These are phyloP conservation scores for Trypanosomatidae sp. DNA, from an alignment of 208 protist species.

Conservation along the genomic window DNA sequence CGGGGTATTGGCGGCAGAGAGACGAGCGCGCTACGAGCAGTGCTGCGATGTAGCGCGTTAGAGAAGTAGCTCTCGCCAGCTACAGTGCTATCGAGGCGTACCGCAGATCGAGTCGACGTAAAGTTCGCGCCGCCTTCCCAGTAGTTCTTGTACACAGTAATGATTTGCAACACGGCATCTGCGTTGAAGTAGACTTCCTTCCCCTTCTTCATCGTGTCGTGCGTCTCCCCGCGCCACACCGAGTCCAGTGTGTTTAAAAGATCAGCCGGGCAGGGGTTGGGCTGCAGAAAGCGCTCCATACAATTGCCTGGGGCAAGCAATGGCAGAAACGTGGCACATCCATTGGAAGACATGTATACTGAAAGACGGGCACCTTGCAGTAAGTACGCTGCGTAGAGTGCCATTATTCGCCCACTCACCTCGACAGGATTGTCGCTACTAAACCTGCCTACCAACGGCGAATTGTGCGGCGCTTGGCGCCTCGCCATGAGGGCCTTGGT, in stretches of 20 bases:
- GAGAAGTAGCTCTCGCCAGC: slow-evolving; percentile 1
- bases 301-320: slow-evolving; percentile 43
- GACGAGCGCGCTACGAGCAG: slow-evolving; percentile 18
- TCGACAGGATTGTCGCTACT: slow-evolving; percentile 29
- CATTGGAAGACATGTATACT: slow-evolving; percentile 41
- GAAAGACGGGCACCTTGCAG: slow-evolving; percentile 78
- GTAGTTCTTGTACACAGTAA: slow-evolving; percentile 64
- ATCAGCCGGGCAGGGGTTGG: slow-evolving; percentile 65
- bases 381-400: slow-evolving; percentile 68
- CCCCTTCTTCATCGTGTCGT: slow-evolving; percentile 21
- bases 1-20: slow-evolving; percentile 5
- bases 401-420: slow-evolving; percentile 58
- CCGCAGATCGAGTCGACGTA: neutral
- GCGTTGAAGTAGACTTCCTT: slow-evolving; percentile 47
- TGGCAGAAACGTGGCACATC: slow-evolving; percentile 64
- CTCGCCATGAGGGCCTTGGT: slow-evolving; percentile 54
- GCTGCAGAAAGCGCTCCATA: slow-evolving; percentile 47
- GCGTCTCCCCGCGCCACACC: slow-evolving; percentile 61
- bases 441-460: slow-evolving; percentile 42
- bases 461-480: slow-evolving; percentile 17
- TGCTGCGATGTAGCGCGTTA: slow-evolving; percentile 13
- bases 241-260: slow-evolving; percentile 77
- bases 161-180: slow-evolving; percentile 75
- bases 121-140: slow-evolving; percentile 14
- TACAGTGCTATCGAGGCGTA: neutral